These are phyloP conservation scores for Alloteropsis angusta DNA, from an alignment of 202 grass and related monocot genomes.

Conservation along the genomic window DNA sequence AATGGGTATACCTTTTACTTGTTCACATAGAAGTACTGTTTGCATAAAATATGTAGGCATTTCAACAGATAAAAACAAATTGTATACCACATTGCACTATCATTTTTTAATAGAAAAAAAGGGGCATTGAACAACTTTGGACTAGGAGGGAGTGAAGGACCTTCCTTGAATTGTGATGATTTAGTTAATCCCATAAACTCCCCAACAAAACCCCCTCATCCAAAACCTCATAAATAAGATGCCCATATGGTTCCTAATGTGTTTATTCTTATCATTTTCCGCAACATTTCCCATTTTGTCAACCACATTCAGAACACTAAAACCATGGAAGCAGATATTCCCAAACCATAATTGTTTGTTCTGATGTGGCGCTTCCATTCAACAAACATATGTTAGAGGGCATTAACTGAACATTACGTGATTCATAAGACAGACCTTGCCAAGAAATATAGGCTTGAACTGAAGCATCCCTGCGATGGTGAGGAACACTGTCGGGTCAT, in stretches of 20 bases:
- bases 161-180: not conserved
- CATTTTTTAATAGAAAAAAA: too few species aligned
- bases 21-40: not conserved
- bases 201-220: not conserved
- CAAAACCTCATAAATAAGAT: not conserved
- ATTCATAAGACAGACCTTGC: slow-evolving; percentile 48
- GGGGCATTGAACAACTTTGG: not conserved
- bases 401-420: not conserved
- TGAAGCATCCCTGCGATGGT: slow-evolving; percentile 99
- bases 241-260: not conserved
- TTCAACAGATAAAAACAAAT: not conserved
- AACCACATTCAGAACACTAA: not conserved
- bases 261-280: not conserved
- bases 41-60: not conserved
- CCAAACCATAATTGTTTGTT: not conserved
- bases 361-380: not conserved
- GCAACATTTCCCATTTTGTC: not conserved
- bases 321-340: not conserved
- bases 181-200: not conserved
- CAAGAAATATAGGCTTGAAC: slow-evolving; percentile 97
- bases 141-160: not conserved
- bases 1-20: too few species aligned
- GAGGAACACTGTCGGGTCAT: slow-evolving; percentile 88
- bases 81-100: not conserved
- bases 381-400: not conserved